Evolutionary conservation across 192 early-diverging fungal genomes (phyloP).

Genomic region (Mortierella alpina): DNA sequence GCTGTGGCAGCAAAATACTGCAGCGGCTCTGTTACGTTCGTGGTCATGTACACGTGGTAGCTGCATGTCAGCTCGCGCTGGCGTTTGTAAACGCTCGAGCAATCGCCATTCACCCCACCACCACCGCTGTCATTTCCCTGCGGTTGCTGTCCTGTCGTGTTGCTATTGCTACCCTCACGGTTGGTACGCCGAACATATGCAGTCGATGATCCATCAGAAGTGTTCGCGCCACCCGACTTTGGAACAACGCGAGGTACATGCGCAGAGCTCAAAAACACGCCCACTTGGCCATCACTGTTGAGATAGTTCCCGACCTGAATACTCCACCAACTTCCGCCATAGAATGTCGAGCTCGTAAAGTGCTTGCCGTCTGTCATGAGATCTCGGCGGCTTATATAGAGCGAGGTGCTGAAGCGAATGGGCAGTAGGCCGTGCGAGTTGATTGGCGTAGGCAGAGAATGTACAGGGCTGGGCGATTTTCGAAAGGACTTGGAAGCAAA

Average conservation of each 20-base stretch:
- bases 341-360: constrained; percentile 50
- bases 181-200: too few species aligned
- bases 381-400: constrained; percentile 45
- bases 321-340: constrained; percentile 53
- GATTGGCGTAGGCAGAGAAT: not conserved
- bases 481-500: not conserved
- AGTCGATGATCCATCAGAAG: too few species aligned
- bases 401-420: constrained; percentile 50
- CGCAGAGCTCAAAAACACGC: constrained; percentile 40
- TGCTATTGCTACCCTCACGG: too few species aligned
- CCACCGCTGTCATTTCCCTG: not conserved
- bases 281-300: constrained; percentile 27
- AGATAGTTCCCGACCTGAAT: constrained; percentile 49
- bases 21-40: constrained; percentile 38
- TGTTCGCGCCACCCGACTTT: not conserved
- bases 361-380: constrained; percentile 52
- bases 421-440: constrained; percentile 38
- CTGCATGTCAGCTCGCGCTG: constrained; percentile 24
- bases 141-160: not conserved
- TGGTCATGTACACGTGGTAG: constrained; percentile 50
- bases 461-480: not conserved
- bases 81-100: constrained; percentile 36
- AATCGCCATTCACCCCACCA: constrained; percentile 4
- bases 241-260: constrained; percentile 24
- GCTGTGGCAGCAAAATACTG: constrained; percentile 42